phyloP scores from a whole-genome alignment of 192 early-diverging fungal genomes.

The Geosiphon pyriformis region DNA sequence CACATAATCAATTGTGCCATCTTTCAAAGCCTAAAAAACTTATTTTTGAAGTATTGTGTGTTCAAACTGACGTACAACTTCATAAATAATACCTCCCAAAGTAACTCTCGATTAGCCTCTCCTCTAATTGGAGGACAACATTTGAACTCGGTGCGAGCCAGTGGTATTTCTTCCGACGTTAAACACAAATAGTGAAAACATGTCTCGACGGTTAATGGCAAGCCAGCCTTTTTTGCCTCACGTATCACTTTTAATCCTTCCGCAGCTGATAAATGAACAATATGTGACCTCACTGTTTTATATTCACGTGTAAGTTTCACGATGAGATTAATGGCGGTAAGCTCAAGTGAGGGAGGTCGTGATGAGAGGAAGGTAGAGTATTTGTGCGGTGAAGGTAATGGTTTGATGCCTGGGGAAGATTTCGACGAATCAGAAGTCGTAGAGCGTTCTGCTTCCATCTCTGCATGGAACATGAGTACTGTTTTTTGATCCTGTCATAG shows the following conservation, averaged over 20 bases:
- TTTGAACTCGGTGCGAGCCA: conserved; percentile 73
- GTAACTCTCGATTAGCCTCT: conserved; percentile 54
- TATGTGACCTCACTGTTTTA: conserved; percentile 66
- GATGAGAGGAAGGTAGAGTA: conserved; percentile 66
- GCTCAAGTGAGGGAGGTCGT: conserved; percentile 67
- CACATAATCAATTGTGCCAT: conserved; percentile 76
- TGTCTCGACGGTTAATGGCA: conserved; percentile 73
- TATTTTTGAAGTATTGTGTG: no score
- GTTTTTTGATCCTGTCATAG: conserved; percentile 29
- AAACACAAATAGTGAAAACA: conserved; percentile 79
- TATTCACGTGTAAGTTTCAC: conserved; percentile 65
- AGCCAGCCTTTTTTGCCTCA: conserved; percentile 60
- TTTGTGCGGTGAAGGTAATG: conserved; percentile 42
- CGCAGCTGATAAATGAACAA: conserved; percentile 78
- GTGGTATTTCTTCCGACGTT: conserved; percentile 58
- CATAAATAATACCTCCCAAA: conserved; percentile 48
- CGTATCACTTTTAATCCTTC: conserved; percentile 68
- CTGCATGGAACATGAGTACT: conserved; percentile 77
- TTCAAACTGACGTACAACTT: background rate
- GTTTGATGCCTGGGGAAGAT: no score
- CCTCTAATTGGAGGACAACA: conserved; percentile 81
- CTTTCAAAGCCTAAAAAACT: conserved; percentile 49
- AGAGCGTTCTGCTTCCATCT: conserved; percentile 47
- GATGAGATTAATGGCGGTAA: conserved; percentile 67
- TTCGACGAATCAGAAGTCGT: no score